phyloP scores from a whole-genome alignment of 306 rosid genomes.

The Castanea mollissima region DNA sequence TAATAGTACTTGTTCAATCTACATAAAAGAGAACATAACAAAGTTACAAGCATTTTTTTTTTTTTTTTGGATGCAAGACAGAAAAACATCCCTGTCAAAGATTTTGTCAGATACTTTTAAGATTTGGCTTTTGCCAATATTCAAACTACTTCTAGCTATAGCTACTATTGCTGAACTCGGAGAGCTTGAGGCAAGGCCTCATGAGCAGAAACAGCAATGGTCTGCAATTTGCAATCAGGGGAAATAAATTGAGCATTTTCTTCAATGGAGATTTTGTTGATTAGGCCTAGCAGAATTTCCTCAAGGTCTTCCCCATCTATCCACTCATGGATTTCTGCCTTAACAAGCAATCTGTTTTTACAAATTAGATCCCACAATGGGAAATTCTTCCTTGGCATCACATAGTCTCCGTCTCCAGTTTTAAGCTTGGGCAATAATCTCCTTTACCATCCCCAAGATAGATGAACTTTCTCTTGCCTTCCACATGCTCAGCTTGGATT shows the following conservation, averaged over 20 bases:
- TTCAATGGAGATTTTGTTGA: slow-evolving; percentile 33
- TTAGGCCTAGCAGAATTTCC: slow-evolving; percentile 26
- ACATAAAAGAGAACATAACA: background rate
- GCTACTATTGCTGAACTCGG: slow-evolving; percentile 31
- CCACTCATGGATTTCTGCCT: slow-evolving; percentile 62
- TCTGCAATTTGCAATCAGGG: slow-evolving; percentile 50
- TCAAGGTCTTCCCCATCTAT: slow-evolving; percentile 47
- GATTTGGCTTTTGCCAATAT: background rate
- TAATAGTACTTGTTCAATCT: background rate
- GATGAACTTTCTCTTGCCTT: slow-evolving; percentile 38
- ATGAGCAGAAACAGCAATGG: slow-evolving; percentile 26
- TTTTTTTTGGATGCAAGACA: background rate
- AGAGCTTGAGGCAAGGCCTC: slow-evolving; percentile 48
- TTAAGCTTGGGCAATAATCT: slow-evolving; percentile 62
- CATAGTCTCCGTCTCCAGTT: slow-evolving; percentile 38
- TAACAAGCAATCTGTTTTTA: slow-evolving; percentile 39
- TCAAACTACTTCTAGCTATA: background rate
- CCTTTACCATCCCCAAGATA: slow-evolving; percentile 70
- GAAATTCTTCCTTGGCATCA: slow-evolving; percentile 70
- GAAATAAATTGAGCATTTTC: slow-evolving; percentile 29
- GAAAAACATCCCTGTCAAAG: background rate
- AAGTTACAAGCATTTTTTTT: background rate
- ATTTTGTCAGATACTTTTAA: background rate
- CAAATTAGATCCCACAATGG: slow-evolving; percentile 59
- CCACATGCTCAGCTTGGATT: slow-evolving; percentile 32